A percentile compares a stretch with the other conserved stretches of the same genome.
Conservation (phyloP, 2,329 filamentous ascomycete genomes). For the Beauveria sp. region DNA sequence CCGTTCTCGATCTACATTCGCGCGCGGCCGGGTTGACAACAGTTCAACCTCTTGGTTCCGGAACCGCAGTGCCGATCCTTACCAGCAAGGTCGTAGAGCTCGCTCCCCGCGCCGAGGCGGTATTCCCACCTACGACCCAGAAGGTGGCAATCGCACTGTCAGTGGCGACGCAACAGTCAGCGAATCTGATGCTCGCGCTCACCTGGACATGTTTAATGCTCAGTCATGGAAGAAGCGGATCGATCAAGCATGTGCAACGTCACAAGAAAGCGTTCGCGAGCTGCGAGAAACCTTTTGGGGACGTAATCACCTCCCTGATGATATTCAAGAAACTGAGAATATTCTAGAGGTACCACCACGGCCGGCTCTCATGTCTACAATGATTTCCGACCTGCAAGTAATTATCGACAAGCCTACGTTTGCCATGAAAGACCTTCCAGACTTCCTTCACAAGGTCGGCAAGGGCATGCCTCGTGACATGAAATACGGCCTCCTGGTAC, state of each 20-base stretch:
- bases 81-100: constrained; percentile 23
- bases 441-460: constrained; percentile 82
- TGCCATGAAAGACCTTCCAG: constrained; percentile 68
- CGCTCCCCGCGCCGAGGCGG: constrained; percentile 28
- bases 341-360: constrained; percentile 80
- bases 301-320: constrained; percentile 70
- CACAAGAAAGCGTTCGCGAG: constrained; percentile 69
- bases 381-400: constrained; percentile 79
- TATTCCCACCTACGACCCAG: constrained; percentile 68
- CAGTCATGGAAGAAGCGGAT: constrained; percentile 91
- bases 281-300: constrained; percentile 77
- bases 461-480: constrained; percentile 94
- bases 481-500: constrained; percentile 81
- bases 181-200: constrained; percentile 67
- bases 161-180: constrained; percentile 65
- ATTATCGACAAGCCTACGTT: constrained; percentile 90
- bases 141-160: constrained; percentile 57
- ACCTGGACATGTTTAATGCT: constrained; percentile 72
- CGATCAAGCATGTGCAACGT: constrained; percentile 62
- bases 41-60: constrained; percentile 31
- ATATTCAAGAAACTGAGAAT: constrained; percentile 73
- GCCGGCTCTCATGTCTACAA: constrained; percentile 71
- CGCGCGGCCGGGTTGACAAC: constrained; percentile 26
- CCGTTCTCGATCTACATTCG: constrained; percentile 47
- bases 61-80: constrained; percentile 49